Evolutionary conservation across 768 basidiomycete species (phyloP), one percentile per base, ranked within the genome.

Genomic region (Auriscalpium vulgare): DNA sequence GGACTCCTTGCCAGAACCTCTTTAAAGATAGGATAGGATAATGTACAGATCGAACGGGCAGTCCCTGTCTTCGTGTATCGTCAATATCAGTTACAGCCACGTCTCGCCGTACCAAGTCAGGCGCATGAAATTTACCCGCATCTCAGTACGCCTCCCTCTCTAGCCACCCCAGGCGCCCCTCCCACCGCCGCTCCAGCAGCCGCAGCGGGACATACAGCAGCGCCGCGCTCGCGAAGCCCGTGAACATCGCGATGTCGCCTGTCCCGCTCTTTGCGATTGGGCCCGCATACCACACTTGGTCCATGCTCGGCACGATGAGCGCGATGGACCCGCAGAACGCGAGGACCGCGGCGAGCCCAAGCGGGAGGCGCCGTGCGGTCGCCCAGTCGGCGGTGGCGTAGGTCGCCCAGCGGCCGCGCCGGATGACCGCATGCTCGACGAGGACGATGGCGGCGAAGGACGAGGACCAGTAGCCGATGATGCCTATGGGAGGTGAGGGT

Each of bases 221-320:
- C 7, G 17, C 47, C 6, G 54, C 54, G 19, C 21, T 14, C 19
- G 37, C 35, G 21, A 55, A 49, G 3, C 47, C 48, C 11, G 54
- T 55, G 37, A 21, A 55, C 17, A 81, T 67, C 0, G 76, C 79
- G 40, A 81, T 74, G 55, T 81, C 80, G 7, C 80, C 80, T 11
- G 75, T 72, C 4, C 73, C 71, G 7, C 56, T 53, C 23, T 50
- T 63, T 21, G 80, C 80, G 37, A 81, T 74, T 0, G 78, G 77
- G 0, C 80, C 79, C 4, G 70, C 69, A 57, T 74, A 81, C 78
- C 77, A 81, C 43, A 58, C 78, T 47, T 81, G 79, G 47, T 74
- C 72, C 78, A 81, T 81, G 57, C 74, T 76, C 10, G 76, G 72
- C 5, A 80, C 66, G 44, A 77, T 63, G 34, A 74, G 64, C 4